A percentile compares a stretch with the other conserved stretches of the same genome.
Conservation (phyloP, 2,329 filamentous ascomycete genomes). For the Sclerotinia trifoliorum region DNA sequence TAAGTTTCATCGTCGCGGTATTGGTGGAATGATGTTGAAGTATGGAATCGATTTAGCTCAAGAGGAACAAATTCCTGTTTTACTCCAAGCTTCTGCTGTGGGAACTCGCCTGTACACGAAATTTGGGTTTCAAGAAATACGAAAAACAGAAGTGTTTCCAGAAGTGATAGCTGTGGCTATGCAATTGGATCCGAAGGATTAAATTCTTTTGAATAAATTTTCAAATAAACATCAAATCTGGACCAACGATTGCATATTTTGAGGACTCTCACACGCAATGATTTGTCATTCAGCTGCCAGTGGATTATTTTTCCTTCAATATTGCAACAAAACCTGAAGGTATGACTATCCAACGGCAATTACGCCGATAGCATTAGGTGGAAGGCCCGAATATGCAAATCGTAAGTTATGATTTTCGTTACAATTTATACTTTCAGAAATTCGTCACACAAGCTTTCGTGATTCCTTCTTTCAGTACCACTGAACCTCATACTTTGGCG, state of each 20-base stretch:
- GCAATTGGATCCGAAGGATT: constrained; percentile 9
- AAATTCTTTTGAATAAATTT: background rate
- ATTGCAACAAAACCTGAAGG: background rate
- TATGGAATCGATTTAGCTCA: constrained; percentile 18
- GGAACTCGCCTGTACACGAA: constrained; percentile 20
- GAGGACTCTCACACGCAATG: too few species aligned
- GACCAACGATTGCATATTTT: background rate
- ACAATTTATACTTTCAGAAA: background rate
- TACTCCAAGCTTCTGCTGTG: constrained; percentile 14
- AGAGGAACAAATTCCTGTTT: constrained; percentile 15
- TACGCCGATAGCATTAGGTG: too few species aligned
- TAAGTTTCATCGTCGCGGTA: constrained; percentile 16
- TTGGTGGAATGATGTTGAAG: constrained; percentile 16
- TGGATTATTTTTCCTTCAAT: background rate
- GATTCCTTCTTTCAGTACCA: background rate
- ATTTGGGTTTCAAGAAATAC: constrained; percentile 6
- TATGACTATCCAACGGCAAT: background rate
- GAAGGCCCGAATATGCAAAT: constrained; percentile 8
- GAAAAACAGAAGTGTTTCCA: constrained; percentile 3
- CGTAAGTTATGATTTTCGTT: background rate
- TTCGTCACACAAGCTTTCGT: background rate
- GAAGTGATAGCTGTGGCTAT: constrained; percentile 14
- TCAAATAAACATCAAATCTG: background rate
- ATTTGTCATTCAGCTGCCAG: background rate
- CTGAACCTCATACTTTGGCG: background rate